phyloP scores from a whole-genome alignment of 2,329 filamentous ascomycete species.

The Pseudogymnoascus pannorum region DNA sequence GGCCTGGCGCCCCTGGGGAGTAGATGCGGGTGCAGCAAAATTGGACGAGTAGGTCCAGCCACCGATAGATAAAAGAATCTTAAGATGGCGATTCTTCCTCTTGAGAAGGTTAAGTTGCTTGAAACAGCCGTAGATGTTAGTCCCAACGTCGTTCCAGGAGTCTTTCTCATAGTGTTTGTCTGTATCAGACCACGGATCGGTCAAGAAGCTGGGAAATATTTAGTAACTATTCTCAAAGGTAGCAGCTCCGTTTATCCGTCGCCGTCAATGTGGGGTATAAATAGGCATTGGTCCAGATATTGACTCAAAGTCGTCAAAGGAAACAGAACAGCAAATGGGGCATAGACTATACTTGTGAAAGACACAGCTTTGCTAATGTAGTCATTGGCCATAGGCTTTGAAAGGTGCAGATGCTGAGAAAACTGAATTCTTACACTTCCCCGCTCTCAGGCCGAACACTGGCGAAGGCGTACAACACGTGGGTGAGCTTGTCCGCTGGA shows the following conservation, averaged over 20 bases:
- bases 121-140: slow-evolving; percentile 79
- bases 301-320: background rate
- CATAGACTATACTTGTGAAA: background rate
- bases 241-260: background rate
- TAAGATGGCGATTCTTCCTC: slow-evolving; percentile 71
- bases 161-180: slow-evolving; percentile 69
- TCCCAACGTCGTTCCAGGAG: slow-evolving; percentile 63
- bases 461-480: slow-evolving; percentile 85
- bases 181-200: slow-evolving; percentile 57
- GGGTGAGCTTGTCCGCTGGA: slow-evolving; percentile 72
- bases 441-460: slow-evolving; percentile 74
- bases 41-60: slow-evolving; percentile 90
- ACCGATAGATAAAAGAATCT: slow-evolving; percentile 78
- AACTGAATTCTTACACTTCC: slow-evolving; percentile 52
- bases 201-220: slow-evolving; percentile 36
- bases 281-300: background rate
- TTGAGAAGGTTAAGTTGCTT: slow-evolving; percentile 87
- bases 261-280: background rate
- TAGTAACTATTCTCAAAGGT: background rate
- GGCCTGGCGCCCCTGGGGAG: slow-evolving; percentile 55
- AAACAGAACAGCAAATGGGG: background rate
- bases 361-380: background rate
- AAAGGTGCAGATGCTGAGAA: background rate
- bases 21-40: slow-evolving; percentile 69
- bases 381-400: background rate